Conservation (phyloP, 169 alveolate species). For the Eimeria acervulina region DNA sequence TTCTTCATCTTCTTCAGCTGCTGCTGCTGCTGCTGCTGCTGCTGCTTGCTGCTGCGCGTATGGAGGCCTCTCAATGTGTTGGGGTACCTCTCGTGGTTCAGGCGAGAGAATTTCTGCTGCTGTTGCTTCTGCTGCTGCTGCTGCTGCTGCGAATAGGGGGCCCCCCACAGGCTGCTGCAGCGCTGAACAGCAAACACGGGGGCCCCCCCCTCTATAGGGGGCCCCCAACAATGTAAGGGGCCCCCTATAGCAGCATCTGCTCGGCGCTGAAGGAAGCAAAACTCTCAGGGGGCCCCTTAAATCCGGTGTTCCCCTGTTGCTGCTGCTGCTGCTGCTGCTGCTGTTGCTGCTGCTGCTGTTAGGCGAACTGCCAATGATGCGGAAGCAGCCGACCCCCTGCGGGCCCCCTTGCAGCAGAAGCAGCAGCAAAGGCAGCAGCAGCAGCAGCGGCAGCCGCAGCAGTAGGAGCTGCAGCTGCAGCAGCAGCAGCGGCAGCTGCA, state of each 20-base stretch:
- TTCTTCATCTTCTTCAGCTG: not conserved
- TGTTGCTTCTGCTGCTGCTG: not conserved
- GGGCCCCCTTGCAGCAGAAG: not conserved
- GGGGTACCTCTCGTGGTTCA: not conserved
- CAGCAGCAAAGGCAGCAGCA: not conserved
- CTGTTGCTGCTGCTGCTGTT: too few species aligned
- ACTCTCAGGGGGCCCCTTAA: too few species aligned
- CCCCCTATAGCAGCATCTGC: too few species aligned
- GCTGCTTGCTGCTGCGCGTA: slow-evolving; percentile 16
- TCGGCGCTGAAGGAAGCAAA: too few species aligned
- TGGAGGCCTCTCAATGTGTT: not conserved
- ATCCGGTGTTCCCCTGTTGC: too few species aligned
- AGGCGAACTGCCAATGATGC: not conserved
- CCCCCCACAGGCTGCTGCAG: too few species aligned
- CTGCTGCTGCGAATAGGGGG: too few species aligned
- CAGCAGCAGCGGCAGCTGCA: too few species aligned
- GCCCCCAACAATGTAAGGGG: too few species aligned
- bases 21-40: too few species aligned
- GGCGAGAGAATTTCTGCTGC: not conserved
- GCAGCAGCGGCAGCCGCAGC: not conserved
- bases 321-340: too few species aligned
- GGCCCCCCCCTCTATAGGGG: not conserved
- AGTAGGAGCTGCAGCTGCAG: not conserved
- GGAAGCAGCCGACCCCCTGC: not conserved
- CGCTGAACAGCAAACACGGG: not conserved